Percentiles rank a stretch among this genome's conserved stretches.
Evolutionary conservation across 1,139 yeast species (phyloP).

Genomic region (Nakaseomyces sp.): DNA sequence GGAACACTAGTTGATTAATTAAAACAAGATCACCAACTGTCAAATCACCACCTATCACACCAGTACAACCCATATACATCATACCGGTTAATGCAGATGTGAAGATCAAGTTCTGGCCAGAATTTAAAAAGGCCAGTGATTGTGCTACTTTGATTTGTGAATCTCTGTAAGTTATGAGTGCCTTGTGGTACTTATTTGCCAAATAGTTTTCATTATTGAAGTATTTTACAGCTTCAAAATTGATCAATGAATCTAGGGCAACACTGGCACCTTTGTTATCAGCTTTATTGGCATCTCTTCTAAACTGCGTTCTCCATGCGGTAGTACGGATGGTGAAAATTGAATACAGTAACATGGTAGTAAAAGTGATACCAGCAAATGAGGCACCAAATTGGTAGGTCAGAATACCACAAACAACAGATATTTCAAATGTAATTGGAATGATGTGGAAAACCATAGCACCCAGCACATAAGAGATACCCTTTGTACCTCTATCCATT

Average conservation of each 20-base stretch:
- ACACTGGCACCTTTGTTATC: conserved; percentile 92
- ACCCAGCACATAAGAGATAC: conserved; percentile 82
- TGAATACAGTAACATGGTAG: conserved; percentile 82
- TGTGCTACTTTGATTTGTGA: conserved; percentile 86
- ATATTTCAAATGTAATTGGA: conserved; percentile 86
- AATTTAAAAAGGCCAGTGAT: conserved; percentile 78
- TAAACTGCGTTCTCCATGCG: conserved; percentile 90
- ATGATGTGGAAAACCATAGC: conserved; percentile 96
- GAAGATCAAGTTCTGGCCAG: conserved; percentile 89
- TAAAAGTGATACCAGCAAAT: conserved; percentile 81
- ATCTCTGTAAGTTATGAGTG: conserved; percentile 66
- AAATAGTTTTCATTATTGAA: conserved; percentile 84
- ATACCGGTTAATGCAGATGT: conserved; percentile 87
- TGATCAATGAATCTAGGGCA: conserved; percentile 87
- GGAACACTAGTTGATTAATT: conserved; percentile 92
- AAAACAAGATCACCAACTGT: conserved; percentile 96
- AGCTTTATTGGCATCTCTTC: conserved; percentile 86
- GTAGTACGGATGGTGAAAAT: conserved; percentile 85
- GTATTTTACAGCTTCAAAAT: conserved; percentile 89
- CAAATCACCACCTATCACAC: conserved; percentile 70
- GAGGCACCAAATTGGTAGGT: conserved; percentile 85
- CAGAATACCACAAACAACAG: conserved; percentile 85
- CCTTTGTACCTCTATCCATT: conserved; percentile 95
- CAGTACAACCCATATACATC: conserved; percentile 99
- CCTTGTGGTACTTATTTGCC: conserved; percentile 68